Percentiles rank a stretch among this genome's conserved stretches.
phyloP scores from a whole-genome alignment of 306 rosid species.

The Lathyrus sativus region DNA sequence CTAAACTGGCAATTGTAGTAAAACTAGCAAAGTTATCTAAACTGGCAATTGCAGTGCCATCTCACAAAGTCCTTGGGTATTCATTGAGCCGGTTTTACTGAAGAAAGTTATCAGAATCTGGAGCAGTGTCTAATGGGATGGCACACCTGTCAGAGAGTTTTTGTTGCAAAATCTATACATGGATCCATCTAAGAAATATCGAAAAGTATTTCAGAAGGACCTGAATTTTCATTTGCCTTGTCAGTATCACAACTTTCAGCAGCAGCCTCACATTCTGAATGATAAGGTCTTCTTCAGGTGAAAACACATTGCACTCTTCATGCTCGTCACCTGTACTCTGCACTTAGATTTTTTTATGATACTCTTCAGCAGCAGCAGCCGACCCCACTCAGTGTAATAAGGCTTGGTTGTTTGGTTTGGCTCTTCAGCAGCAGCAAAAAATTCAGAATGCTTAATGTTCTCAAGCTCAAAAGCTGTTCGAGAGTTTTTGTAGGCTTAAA shows the following conservation, averaged over 20 bases:
- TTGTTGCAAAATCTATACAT: conserved; percentile 76
- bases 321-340: conserved; percentile 21
- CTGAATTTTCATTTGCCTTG: conserved; percentile 38
- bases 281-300: conserved; percentile 31
- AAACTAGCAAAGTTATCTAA: background rate
- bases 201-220: conserved; percentile 36
- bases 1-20: background rate
- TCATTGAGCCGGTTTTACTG: background rate
- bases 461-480: conserved; percentile 30
- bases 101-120: background rate
- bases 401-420: too few relatives aligned
- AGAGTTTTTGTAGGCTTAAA: conserved; percentile 46
- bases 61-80: background rate
- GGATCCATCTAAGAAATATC: conserved; percentile 60
- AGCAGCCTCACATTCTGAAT: conserved; percentile 24
- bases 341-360: conserved; percentile 28
- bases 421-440: conserved; percentile 10
- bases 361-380: conserved; percentile 34
- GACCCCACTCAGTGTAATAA: too few relatives aligned
- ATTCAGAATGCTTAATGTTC: conserved; percentile 35
- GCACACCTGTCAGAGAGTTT: conserved; percentile 54
- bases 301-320: conserved; percentile 32
- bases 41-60: background rate
- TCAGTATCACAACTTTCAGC: conserved; percentile 22
- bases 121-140: conserved; percentile 56